Evolutionary conservation across 495 filamentous ascomycete species (phyloP), one percentile per base, ranked within the genome.

Genomic region (Pyronema domesticum): DNA sequence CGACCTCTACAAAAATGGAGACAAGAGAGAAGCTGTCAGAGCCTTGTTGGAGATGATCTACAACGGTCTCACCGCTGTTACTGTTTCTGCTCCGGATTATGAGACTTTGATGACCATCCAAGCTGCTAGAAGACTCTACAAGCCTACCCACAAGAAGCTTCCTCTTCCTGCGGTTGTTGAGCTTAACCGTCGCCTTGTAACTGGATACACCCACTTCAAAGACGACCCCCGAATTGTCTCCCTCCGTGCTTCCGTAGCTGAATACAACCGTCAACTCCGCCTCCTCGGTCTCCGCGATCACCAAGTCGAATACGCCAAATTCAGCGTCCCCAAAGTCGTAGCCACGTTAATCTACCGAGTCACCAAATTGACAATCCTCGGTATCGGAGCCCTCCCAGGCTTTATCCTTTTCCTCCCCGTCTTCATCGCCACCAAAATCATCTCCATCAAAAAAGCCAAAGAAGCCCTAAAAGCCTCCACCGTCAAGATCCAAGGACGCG

Each of bases 41-140:
- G 71, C 79, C 45, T 71, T 95, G 5, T 70, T 99, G 36, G 85
- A 94, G 58, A 86, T 78, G 52, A 83, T 99, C 49, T 86, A 94
- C 62, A 77, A 89, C 56, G 76, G 80, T 33, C 74, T 99, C 39
- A 78, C 83, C 53, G 77, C 89, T 1, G 91, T 99, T 45, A 99
- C 93, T 9, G 87, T 95, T 36, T 89, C 85, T 5, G 81, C 82
- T 37, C 93, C 93, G 1, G 89, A 99, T 68, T 95, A 95, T 65
- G 93, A 96, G 60, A 96, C 91, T 13, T 71, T 99, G 8, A 95
- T 95, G 91, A 83, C 81, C 42, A 94, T 95, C 54, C 91, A 99
- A 78, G 93, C 91, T 42, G 91, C 86, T 11, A 78, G 91, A 58
- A 80, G 91, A 45, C 71, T 99, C 30, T 99, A 99, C 67, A 95